Base-by-base conservation (phyloP, 2,329 filamentous ascomycete genomes). In the Emmonsiellopsis sp. region DNA sequence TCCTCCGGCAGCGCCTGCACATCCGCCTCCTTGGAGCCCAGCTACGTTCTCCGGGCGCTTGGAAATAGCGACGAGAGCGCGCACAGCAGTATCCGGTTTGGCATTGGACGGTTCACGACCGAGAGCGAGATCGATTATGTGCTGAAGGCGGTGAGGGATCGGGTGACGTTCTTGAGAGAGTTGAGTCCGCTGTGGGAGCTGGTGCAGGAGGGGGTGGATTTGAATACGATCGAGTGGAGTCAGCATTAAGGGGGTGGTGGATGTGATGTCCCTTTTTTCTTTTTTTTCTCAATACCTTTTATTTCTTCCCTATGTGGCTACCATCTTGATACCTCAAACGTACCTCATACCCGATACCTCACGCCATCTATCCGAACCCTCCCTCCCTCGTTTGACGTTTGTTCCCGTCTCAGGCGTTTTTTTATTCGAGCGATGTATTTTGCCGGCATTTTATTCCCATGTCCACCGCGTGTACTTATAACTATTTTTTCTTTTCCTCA, bases 1-100 rank as follows among this genome's bases (percentile, higher is more conserved):
- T 97, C 92, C 6, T 98, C 93, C 0, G 93, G 93, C 54, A 96
- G 90, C 65, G 93, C 93, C 5, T 98, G 93, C 74, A 98, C 93
- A 2, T 97, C 92, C 4, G 93, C 93, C 0, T 98, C 93, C 1
- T 77, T 98, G 35, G 93, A 98, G 71, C 93, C 93, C 13, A 95
- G 89, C 69, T 98, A 98, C 70, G 93, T 98, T 46, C 80, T 98
- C 32, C 85, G 93, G 54, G 93, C 93, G 4, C 79, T 98, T 15
- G 93, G 93, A 55, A 97, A 87, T 78, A 96, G 90, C 61, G 93
- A 98, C 64, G 93, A 98, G 75, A 96, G 87, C 63, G 93, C 93
- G 7, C 93, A 98, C 75, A 95, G 89, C 73, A 95, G 90, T 76
- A 98, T 98, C 63, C 83, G 93, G 54, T 98, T 98, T 62, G 93